Evolutionary conservation across 2,329 filamentous ascomycete genomes (phyloP).

Genomic region (Endocalyx cinctus): DNA sequence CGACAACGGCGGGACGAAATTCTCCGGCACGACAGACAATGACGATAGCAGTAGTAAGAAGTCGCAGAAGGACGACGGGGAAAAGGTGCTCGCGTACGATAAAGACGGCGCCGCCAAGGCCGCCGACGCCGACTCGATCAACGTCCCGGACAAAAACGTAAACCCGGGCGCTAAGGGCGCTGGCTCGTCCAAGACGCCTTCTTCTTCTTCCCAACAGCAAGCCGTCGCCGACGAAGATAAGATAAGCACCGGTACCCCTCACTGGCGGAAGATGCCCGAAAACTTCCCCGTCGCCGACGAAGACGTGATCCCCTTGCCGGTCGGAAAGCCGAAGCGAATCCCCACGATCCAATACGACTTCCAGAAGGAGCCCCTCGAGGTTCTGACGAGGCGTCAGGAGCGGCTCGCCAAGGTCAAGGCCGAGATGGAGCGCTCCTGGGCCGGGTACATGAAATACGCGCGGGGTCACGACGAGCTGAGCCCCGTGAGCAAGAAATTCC

Average conservation of each 20-base stretch:
- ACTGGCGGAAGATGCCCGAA: conserved; percentile 73
- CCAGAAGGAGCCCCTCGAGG: conserved; percentile 55
- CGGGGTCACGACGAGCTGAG: conserved; percentile 83
- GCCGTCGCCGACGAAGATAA: conserved; percentile 13
- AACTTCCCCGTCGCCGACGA: conserved; percentile 70
- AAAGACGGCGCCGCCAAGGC: conserved; percentile 19
- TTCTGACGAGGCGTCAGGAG: conserved; percentile 57
- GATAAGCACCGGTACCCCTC: conserved; percentile 25
- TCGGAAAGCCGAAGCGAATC: conserved; percentile 62
- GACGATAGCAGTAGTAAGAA: too few relatives aligned
- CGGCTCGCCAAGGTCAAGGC: conserved; percentile 65
- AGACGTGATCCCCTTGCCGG: conserved; percentile 72
- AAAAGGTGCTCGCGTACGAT: conserved; percentile 18
- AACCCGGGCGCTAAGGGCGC: conserved; percentile 20
- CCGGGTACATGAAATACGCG: conserved; percentile 72
- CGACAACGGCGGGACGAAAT: too few relatives aligned
- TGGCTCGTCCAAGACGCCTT: too few relatives aligned
- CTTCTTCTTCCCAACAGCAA: too few relatives aligned
- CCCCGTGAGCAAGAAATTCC: conserved; percentile 62
- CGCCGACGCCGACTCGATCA: conserved; percentile 18
- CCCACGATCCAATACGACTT: conserved; percentile 75
- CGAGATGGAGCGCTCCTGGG: conserved; percentile 76
- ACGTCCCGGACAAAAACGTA: conserved; percentile 25
- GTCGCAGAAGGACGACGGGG: too few relatives aligned
- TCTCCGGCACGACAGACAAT: conserved; percentile 18